Conservation (phyloP, 805 yeast species). For the Yarrowia sp. region DNA sequence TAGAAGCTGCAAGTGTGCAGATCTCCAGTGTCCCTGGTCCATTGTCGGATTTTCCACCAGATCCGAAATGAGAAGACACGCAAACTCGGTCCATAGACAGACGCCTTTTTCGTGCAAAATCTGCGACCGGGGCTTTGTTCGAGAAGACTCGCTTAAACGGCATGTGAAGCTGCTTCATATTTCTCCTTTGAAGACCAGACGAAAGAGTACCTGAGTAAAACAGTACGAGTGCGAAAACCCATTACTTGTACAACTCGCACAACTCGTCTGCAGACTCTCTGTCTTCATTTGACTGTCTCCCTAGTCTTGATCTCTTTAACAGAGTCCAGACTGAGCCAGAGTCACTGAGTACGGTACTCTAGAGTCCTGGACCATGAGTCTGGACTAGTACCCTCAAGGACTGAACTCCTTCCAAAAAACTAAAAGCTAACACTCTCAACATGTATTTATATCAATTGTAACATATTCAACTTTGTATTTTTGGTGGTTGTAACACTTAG, state of each 20-base stretch:
- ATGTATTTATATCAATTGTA: not conserved
- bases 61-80: not conserved
- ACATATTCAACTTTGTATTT: not conserved
- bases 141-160: slow-evolving; percentile 10
- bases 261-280: too few species aligned
- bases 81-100: not conserved
- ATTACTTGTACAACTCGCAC: too few species aligned
- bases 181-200: not conserved
- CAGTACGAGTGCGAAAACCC: too few species aligned
- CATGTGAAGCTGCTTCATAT: not conserved
- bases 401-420: too few species aligned
- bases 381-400: too few species aligned
- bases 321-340: too few species aligned
- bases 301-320: too few species aligned
- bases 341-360: too few species aligned
- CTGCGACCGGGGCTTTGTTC: not conserved
- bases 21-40: slow-evolving; percentile 2
- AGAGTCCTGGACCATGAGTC: too few species aligned
- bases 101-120: not conserved
- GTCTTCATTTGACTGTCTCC: too few species aligned
- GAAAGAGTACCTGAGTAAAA: not conserved
- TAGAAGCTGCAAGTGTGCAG: slow-evolving; percentile 2
- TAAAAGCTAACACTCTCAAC: not conserved
- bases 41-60: slow-evolving; percentile 12
- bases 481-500: too few species aligned